Conservation (phyloP, 352 stramenopile genomes). For the Globisporangium rhizosaccharum region DNA sequence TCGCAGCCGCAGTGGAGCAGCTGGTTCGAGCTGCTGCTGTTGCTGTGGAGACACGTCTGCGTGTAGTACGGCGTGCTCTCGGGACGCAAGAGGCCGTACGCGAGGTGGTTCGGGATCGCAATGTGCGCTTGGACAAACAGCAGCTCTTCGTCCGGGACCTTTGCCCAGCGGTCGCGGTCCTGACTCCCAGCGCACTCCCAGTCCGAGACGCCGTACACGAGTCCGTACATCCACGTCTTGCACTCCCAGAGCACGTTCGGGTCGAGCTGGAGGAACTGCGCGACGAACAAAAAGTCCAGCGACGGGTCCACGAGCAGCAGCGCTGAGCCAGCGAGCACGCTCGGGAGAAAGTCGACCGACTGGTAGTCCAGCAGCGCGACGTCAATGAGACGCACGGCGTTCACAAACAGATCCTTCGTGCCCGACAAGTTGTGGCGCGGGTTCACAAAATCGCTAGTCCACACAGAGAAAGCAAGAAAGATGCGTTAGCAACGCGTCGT, state of each 20-base stretch:
- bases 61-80: conserved; percentile 42
- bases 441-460: conserved; percentile 56
- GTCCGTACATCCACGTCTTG: conserved; percentile 68
- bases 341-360: conserved; percentile 71
- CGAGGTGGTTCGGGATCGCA: conserved; percentile 54
- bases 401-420: conserved; percentile 69
- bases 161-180: conserved; percentile 58
- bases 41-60: conserved; percentile 13
- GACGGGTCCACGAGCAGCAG: conserved; percentile 62
- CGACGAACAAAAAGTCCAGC: conserved; percentile 75
- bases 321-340: conserved; percentile 63
- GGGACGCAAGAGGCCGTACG: conserved; percentile 45
- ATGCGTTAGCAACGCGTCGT: conserved; percentile 3
- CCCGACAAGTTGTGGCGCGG: conserved; percentile 47
- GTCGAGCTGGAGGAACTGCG: conserved; percentile 76
- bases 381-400: conserved; percentile 65
- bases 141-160: conserved; percentile 61
- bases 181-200: conserved; percentile 34
- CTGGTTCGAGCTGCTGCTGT: conserved; percentile 10
- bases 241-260: conserved; percentile 76
- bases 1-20: conserved; percentile 15
- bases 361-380: conserved; percentile 73
- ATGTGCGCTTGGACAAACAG: conserved; percentile 71
- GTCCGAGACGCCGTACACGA: conserved; percentile 53
- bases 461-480: not conserved